phyloP scores from a whole-genome alignment of 257 asterid species.

The Fraxinus anomala region DNA sequence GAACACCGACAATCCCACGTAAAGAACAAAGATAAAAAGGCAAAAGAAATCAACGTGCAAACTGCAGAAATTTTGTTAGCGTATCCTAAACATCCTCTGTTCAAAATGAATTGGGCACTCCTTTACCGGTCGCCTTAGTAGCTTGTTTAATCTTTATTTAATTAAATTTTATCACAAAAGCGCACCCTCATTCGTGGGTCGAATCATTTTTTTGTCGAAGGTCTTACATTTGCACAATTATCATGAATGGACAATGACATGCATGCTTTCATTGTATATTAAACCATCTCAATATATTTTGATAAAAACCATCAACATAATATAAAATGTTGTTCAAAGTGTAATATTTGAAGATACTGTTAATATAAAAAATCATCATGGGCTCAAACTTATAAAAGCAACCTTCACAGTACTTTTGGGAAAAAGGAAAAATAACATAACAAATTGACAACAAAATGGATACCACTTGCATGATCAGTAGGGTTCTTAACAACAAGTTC shows the following conservation, averaged over 20 bases:
- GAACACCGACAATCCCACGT: slow-evolving; percentile 20
- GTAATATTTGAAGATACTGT: background rate
- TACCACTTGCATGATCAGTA: slow-evolving; percentile 39
- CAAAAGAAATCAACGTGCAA: background rate
- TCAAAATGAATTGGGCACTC: background rate
- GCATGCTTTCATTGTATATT: background rate
- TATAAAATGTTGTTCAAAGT: too few relatives aligned
- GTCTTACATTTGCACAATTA: background rate
- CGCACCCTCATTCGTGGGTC: background rate
- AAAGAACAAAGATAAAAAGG: slow-evolving; percentile 1
- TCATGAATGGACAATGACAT: background rate
- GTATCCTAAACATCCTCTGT: background rate
- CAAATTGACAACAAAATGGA: background rate
- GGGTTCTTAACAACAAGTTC: slow-evolving; percentile 44
- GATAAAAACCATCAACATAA: too few relatives aligned
- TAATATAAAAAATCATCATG: background rate
- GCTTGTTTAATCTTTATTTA: background rate
- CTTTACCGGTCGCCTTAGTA: too few relatives aligned
- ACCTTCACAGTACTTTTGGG: background rate
- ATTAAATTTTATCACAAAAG: background rate
- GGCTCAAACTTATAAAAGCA: background rate
- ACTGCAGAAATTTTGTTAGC: background rate
- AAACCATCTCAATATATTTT: background rate
- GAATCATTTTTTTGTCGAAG: background rate
- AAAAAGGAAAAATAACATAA: background rate